Percentiles rank a stretch among this genome's conserved stretches.
Conservation (phyloP, 2,329 filamentous ascomycete species). For the Apiospora malaysiana region DNA sequence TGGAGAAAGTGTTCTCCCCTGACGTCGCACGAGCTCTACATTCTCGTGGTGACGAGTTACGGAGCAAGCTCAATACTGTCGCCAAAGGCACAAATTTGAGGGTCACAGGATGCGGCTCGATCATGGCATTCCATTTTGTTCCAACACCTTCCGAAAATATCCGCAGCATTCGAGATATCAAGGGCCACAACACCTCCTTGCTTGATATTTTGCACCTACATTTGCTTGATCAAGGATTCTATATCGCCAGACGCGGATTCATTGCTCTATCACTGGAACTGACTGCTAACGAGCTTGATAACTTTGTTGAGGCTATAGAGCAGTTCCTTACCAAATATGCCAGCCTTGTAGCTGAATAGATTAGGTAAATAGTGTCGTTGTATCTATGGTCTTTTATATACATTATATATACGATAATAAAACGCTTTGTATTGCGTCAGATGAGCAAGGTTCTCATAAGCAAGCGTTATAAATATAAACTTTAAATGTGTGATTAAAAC, state of each 20-base stretch:
- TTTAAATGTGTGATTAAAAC: too few relatives aligned
- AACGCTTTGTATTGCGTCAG: too few relatives aligned
- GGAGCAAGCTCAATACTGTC: constrained; percentile 28
- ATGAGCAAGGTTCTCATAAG: too few relatives aligned
- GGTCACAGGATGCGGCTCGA: constrained; percentile 34
- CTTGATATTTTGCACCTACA: constrained; percentile 11
- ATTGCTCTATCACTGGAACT: constrained; percentile 15
- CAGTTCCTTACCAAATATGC: neutral
- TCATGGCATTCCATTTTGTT: constrained; percentile 36
- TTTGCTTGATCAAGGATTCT: neutral
- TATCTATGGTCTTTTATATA: neutral
- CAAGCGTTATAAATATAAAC: too few relatives aligned
- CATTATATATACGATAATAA: too few relatives aligned
- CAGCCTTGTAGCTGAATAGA: neutral
- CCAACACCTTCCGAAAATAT: neutral
- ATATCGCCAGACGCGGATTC: constrained; percentile 12
- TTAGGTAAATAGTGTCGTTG: neutral
- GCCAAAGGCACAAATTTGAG: constrained; percentile 31
- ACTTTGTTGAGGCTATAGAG: neutral
- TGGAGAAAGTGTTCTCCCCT: constrained; percentile 37
- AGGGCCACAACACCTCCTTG: neutral
- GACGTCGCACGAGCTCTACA: constrained; percentile 34
- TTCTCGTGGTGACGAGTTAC: constrained; percentile 33
- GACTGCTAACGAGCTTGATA: constrained; percentile 1
- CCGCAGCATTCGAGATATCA: neutral